These are phyloP conservation scores for Batrachochytrium dendrobatidis DNA, from an alignment of 371 early-diverging fungal species.

Conservation along the genomic window DNA sequence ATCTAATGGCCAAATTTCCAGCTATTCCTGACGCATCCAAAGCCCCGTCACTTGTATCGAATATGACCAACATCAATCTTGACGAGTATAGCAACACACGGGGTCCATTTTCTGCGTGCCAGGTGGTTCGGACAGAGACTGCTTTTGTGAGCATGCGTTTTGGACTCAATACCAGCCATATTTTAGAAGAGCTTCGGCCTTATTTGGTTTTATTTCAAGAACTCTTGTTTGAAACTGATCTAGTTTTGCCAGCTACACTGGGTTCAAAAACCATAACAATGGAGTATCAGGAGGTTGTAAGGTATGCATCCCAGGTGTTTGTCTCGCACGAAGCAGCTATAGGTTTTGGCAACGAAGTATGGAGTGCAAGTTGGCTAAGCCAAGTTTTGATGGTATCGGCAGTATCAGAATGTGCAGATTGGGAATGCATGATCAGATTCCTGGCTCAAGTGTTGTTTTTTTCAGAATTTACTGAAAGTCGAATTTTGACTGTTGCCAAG, in stretches of 20 bases:
- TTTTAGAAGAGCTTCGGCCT: conserved; percentile 49
- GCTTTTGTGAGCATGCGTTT: conserved; percentile 48
- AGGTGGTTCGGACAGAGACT: conserved; percentile 54
- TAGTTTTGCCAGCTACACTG: conserved; percentile 15
- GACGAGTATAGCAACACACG: not conserved
- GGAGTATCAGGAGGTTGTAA: conserved; percentile 48
- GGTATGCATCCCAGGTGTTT: conserved; percentile 44
- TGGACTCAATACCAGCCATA: conserved; percentile 39
- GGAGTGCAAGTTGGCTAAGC: conserved; percentile 46
- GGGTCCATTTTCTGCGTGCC: conserved; percentile 38
- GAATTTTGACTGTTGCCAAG: conserved; percentile 52
- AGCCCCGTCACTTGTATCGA: conserved; percentile 31
- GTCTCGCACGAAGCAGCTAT: conserved; percentile 49
- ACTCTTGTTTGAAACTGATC: conserved; percentile 38
- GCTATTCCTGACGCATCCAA: conserved; percentile 43
- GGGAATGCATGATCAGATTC: conserved; percentile 37
- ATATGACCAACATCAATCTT: conserved; percentile 16
- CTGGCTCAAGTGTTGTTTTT: conserved; percentile 44
- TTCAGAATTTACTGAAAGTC: conserved; percentile 51
- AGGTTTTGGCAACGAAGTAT: conserved; percentile 54
- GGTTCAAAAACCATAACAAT: conserved; percentile 30
- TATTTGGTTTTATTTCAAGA: conserved; percentile 56
- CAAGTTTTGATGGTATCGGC: conserved; percentile 47
- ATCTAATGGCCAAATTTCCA: conserved; percentile 46
- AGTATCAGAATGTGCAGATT: conserved; percentile 35